A percentile compares a stretch with the other conserved stretches of the same genome.
Conservation (phyloP, 306 rosid genomes). For the Elaeagnus macrophylla region DNA sequence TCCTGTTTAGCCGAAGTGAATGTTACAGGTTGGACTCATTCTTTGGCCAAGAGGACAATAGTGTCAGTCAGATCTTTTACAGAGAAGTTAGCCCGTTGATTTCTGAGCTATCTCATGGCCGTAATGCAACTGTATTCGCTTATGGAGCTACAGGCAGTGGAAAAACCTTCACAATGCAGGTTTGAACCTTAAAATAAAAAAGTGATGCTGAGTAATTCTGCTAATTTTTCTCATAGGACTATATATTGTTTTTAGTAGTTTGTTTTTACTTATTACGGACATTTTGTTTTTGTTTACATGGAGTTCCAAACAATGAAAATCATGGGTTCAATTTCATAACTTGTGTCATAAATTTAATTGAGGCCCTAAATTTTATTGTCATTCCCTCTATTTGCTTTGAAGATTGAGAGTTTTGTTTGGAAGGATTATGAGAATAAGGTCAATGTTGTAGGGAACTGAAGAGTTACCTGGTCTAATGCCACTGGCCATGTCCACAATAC, state of each 20-base stretch:
- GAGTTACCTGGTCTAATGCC: constrained; percentile 73
- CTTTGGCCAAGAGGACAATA: constrained; percentile 65
- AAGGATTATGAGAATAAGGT: background rate
- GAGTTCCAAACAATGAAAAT: background rate
- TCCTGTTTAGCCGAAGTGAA: constrained; percentile 59
- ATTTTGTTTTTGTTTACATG: too few relatives aligned
- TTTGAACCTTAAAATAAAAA: constrained; percentile 6
- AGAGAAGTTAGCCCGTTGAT: constrained; percentile 72
- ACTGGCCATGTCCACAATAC: constrained; percentile 55
- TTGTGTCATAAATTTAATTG: background rate
- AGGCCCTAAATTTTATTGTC: too few relatives aligned
- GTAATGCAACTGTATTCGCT: constrained; percentile 79
- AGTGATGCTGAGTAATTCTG: background rate
- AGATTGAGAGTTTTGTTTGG: too few relatives aligned
- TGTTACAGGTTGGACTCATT: constrained; percentile 71
- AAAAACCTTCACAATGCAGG: constrained; percentile 95
- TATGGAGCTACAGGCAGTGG: constrained; percentile 99
- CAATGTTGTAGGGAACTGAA: constrained; percentile 59
- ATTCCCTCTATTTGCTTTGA: too few relatives aligned
- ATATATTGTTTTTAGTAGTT: background rate
- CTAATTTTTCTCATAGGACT: too few relatives aligned
- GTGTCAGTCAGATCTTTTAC: constrained; percentile 53
- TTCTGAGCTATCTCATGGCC: constrained; percentile 56
- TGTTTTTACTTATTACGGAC: background rate
- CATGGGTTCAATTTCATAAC: background rate